Base-by-base conservation (phyloP, 78 protist genomes). In the Ministeria vibrans region DNA sequence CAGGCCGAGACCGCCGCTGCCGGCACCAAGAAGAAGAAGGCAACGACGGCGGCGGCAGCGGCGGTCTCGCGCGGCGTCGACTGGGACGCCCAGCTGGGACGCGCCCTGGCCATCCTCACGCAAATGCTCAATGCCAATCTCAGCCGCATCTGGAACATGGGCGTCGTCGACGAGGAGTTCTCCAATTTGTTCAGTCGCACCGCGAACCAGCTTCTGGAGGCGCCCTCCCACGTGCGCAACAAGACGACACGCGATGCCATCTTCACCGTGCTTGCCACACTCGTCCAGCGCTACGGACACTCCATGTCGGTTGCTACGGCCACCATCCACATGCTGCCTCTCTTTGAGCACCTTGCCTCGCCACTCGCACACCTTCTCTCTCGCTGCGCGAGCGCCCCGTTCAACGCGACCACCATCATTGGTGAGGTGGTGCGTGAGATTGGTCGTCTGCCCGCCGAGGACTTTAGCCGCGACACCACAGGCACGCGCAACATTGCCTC, bases 301-400 rank as follows among this genome's bases (percentile, higher is more conserved):
- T 2, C 30, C 32, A 7, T 68, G 43, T 13, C 51, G 2, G 18
- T 39, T 4, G 20, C 18, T 59, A 70, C 77, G n/a, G 6, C 77
- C 41, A 34, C 49, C 28, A 28, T 72, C 42, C 77, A 72, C 63
- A 0, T 72, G 55, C 77, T 72, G 77, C 77, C 61, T 6, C 39
- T 27, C 43, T 49, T 46, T 13, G 77, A 72, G 63, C 77, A 72
- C 27, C 77, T 72, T 13, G 13, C 77, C 2, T 28, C 2, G 1
- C 77, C 61, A 0, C 34, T 72, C 9, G 77, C 77, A 1, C 30
- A 44, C 23, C 5, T 72, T 28, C 45, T 72, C 7, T 2, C n/a
- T n/a, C n/a, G 30, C 39, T 34, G 11, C 41, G 0, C 44, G 18
- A 55, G 61, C 6, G 32, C 41, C 38, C 39, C 25, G 23, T 41